Conservation (phyloP, 2,329 filamentous ascomycete genomes). For the Chaetomium globosum region DNA sequence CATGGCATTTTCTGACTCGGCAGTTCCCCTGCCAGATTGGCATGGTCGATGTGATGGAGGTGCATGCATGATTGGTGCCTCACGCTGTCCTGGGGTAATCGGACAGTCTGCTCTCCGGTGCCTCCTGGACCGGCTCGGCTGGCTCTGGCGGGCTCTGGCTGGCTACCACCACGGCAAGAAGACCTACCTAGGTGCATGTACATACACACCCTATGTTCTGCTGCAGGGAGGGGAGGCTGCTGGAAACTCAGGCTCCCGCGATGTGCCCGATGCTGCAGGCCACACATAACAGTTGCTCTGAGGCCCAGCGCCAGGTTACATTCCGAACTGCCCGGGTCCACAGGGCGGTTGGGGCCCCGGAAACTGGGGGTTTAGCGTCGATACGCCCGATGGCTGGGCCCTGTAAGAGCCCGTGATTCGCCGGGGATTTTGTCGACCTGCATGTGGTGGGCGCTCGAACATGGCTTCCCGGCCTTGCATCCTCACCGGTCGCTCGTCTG, state of each 20-base stretch:
- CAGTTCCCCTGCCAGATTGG: constrained; percentile 11
- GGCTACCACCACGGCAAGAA: neutral
- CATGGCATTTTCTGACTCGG: constrained; percentile 7
- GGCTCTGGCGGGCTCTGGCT: neutral
- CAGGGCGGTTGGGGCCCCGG: constrained; percentile 18
- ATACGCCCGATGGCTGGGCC: constrained; percentile 20
- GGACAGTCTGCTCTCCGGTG: constrained; percentile 4
- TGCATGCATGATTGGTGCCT: constrained; percentile 19
- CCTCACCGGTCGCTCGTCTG: constrained; percentile 31
- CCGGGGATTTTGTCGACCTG: constrained; percentile 26
- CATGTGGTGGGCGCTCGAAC: constrained; percentile 21
- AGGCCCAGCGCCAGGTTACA: constrained; percentile 17
- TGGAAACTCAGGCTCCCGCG: neutral
- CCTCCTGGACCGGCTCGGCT: neutral
- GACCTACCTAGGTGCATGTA: neutral
- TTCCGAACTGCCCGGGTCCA: constrained; percentile 18
- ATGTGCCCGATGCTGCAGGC: constrained; percentile 18
- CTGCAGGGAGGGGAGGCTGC: neutral
- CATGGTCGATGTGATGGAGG: constrained; percentile 10
- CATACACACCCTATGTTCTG: neutral
- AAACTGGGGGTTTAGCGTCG: constrained; percentile 17
- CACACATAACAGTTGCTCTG: neutral
- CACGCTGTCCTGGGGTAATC: constrained; percentile 2
- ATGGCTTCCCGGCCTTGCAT: constrained; percentile 21
- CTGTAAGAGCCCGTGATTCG: constrained; percentile 18